Conservation (phyloP, 2,329 filamentous ascomycete species). For the Scytalidium sp. region DNA sequence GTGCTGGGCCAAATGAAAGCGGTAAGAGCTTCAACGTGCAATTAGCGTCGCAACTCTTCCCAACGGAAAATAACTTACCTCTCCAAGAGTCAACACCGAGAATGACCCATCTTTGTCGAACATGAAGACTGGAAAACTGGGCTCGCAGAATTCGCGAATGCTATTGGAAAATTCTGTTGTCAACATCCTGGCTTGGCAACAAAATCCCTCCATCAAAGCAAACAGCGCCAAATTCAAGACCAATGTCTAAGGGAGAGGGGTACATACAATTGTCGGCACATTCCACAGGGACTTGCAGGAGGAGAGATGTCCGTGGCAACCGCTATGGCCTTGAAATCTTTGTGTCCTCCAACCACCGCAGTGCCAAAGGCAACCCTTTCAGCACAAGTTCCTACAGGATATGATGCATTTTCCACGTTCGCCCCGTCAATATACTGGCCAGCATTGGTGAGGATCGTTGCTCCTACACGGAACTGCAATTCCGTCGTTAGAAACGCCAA, state of each 20-base stretch:
- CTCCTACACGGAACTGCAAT: conserved; percentile 78
- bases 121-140: conserved; percentile 82
- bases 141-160: conserved; percentile 71
- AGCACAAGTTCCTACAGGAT: conserved; percentile 93
- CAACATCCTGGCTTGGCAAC: not conserved
- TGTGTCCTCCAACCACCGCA: conserved; percentile 56
- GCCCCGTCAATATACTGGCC: conserved; percentile 60
- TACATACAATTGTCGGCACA: conserved; percentile 88
- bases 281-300: conserved; percentile 80
- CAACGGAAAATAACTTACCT: conserved; percentile 44
- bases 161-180: conserved; percentile 37
- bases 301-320: conserved; percentile 77
- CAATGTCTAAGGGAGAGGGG: conserved; percentile 15
- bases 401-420: conserved; percentile 88
- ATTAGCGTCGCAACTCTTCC: not conserved
- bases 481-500: conserved; percentile 64
- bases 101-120: conserved; percentile 79
- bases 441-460: conserved; percentile 64
- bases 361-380: conserved; percentile 86
- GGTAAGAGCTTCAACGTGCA: conserved; percentile 54
- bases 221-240: not conserved
- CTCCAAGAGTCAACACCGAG: conserved; percentile 65
- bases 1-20: conserved; percentile 64
- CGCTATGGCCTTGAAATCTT: conserved; percentile 71
- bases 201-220: too few species aligned